Base-by-base conservation (phyloP, 2,329 filamentous ascomycete genomes). In the Penicillium sp. region DNA sequence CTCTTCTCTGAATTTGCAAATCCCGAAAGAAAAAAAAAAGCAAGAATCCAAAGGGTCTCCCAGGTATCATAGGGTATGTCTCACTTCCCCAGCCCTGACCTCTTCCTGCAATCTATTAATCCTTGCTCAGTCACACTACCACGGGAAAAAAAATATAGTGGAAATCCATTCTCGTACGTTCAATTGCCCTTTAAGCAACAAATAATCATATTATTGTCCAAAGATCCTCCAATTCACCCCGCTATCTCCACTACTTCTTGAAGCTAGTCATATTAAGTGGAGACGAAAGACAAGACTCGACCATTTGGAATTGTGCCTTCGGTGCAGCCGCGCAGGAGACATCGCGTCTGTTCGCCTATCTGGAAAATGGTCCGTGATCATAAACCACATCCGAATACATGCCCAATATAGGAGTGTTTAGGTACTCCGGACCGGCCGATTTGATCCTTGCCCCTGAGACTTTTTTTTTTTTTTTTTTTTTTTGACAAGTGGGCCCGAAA, bases 311-410 rank as follows among this genome's bases (percentile, higher is more conserved):
- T 49, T 41, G 21, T 51, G 29, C 38, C 45, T 50, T 4, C 47
- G 15, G 21, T 51, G 53, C 47, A 55, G 53, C 53, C 53, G 53
- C 53, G 47, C 19, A 35, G 21, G 53, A 55, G 45, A 52, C 31
- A 35, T 51, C 53, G 53, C 53, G 53, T 56, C 53, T 56, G 53
- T 56, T 56, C 53, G 53, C 53, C 53, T 56, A 56, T 51, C 39
- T 51, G 15, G 9, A 29, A 42, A 42, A 21, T 29, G 47, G 53
- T 36, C 48, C 53, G 36, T 53, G 41, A 55, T 49, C 36, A 43
- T 31, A 43, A 44, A 29, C 31, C 19, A 48, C n/a, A 38, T 33
- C 12, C 36, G 17, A 36, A 47, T 48, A 6, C 8, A 13, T 33
- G 19, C 15, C 31, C 8, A 33, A 51, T 27, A 31, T 31, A 48